These are phyloP conservation scores for Leucosporidium yakuticum DNA, from an alignment of 768 basidiomycete species.

Conservation along the genomic window DNA sequence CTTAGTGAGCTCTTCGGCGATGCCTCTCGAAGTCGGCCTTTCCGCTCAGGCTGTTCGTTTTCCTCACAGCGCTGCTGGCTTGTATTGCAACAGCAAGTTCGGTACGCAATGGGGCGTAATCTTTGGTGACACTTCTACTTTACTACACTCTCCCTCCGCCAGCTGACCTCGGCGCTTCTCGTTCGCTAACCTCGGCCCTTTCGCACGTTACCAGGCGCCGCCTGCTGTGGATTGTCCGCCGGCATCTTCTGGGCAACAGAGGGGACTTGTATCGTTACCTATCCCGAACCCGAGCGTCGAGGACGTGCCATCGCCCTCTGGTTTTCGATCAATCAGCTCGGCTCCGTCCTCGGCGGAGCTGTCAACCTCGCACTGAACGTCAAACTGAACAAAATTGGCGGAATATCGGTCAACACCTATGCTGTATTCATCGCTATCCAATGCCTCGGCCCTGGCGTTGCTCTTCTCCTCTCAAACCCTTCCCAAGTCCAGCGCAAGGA, in stretches of 20 bases:
- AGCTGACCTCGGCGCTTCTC: too few relatives aligned
- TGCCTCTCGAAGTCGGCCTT: too few relatives aligned
- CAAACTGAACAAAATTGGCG: background rate
- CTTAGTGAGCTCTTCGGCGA: background rate
- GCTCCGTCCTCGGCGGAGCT: constrained; percentile 35
- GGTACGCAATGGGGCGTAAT: constrained; percentile 39
- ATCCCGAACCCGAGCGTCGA: constrained; percentile 37
- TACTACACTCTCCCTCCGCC: too few relatives aligned
- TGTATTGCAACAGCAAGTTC: constrained; percentile 35
- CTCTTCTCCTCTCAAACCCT: background rate
- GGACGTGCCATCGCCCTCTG: constrained; percentile 39
- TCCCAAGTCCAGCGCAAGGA: background rate
- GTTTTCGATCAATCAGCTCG: constrained; percentile 23
- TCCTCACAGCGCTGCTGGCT: constrained; percentile 32
- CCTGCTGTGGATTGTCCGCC: constrained; percentile 37
- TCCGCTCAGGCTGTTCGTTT: too few relatives aligned
- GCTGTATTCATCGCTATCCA: background rate
- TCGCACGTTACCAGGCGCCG: too few relatives aligned
- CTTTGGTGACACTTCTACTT: too few relatives aligned
- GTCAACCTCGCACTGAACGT: constrained; percentile 40
- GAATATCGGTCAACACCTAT: background rate
- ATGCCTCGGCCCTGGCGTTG: background rate
- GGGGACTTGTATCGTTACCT: constrained; percentile 39
- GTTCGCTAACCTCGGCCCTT: too few relatives aligned
- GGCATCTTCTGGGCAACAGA: constrained; percentile 40